A percentile compares a stretch with the other conserved stretches of the same genome.
Conservation (phyloP, 352 stramenopile genomes). For the Peronospora farinosa region DNA sequence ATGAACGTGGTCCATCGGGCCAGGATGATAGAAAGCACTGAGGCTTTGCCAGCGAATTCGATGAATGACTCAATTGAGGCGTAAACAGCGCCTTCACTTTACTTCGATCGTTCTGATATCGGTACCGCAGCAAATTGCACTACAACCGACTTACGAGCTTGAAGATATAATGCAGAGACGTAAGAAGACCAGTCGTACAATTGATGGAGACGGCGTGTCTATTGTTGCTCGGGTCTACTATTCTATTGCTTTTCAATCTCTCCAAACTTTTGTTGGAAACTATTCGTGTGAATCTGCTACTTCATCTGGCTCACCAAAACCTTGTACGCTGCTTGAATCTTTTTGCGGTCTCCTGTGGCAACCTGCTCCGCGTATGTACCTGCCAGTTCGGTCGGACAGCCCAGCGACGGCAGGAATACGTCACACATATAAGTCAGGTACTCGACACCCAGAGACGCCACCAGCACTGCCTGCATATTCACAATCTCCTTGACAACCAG, state of each 20-base stretch:
- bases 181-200: no score
- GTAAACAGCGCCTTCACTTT: no score
- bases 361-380: constrained; percentile 57
- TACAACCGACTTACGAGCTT: no score
- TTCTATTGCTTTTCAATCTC: background rate
- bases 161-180: no score
- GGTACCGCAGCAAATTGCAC: no score
- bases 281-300: constrained; percentile 1
- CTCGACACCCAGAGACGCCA: constrained; percentile 47
- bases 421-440: constrained; percentile 60
- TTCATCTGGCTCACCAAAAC: constrained; percentile 50
- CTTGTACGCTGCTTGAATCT: constrained; percentile 63
- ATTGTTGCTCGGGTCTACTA: background rate
- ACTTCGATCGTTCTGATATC: no score
- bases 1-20: no score
- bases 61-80: no score
- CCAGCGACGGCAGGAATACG: constrained; percentile 52
- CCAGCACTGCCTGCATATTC: constrained; percentile 57
- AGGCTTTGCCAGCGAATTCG: no score
- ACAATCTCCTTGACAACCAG: constrained; percentile 71
- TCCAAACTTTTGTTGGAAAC: background rate
- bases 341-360: constrained; percentile 51
- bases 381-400: constrained; percentile 52
- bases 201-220: no score
- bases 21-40: no score